These are phyloP conservation scores for Annulohypoxylon maeteangense DNA, from an alignment of 495 filamentous ascomycete species.

Conservation along the genomic window DNA sequence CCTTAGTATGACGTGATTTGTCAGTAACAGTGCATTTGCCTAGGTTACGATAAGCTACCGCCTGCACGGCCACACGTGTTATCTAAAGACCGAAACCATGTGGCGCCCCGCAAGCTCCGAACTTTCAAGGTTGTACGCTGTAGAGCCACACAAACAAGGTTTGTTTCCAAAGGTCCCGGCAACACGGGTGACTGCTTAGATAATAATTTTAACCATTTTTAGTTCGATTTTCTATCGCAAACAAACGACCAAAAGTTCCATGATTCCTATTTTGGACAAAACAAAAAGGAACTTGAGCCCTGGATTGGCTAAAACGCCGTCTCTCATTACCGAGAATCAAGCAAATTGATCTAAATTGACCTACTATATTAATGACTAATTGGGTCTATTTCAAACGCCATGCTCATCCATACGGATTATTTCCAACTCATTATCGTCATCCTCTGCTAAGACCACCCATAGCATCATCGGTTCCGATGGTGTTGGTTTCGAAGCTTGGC, in stretches of 20 bases:
- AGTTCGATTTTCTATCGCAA: slow-evolving; percentile 1
- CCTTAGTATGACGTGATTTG: slow-evolving; percentile 38
- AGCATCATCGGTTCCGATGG: not conserved
- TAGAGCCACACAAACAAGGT: not conserved
- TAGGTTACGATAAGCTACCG: slow-evolving; percentile 10
- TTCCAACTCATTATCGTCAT: not conserved
- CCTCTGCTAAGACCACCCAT: not conserved
- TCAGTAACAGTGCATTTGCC: slow-evolving; percentile 27
- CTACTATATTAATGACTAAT: no score
- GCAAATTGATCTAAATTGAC: not conserved
- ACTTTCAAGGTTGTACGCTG: not conserved
- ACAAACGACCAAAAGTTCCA: slow-evolving; percentile 38
- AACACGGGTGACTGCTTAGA: slow-evolving; percentile 1
- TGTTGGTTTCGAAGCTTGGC: not conserved
- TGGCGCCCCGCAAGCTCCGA: slow-evolving; percentile 7
- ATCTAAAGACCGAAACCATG: slow-evolving; percentile 21
- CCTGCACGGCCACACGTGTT: slow-evolving; percentile 15
- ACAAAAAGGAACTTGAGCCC: slow-evolving; percentile 18
- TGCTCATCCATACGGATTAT: not conserved
- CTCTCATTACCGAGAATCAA: slow-evolving; percentile 27
- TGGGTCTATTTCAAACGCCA: not conserved
- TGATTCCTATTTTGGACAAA: slow-evolving; percentile 35
- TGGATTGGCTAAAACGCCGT: slow-evolving; percentile 7
- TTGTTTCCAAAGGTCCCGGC: not conserved
- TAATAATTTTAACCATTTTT: slow-evolving; percentile 5